Evolutionary conservation across 495 filamentous ascomycete genomes (phyloP).

Genomic region (Talaromyces nanjingensis): DNA sequence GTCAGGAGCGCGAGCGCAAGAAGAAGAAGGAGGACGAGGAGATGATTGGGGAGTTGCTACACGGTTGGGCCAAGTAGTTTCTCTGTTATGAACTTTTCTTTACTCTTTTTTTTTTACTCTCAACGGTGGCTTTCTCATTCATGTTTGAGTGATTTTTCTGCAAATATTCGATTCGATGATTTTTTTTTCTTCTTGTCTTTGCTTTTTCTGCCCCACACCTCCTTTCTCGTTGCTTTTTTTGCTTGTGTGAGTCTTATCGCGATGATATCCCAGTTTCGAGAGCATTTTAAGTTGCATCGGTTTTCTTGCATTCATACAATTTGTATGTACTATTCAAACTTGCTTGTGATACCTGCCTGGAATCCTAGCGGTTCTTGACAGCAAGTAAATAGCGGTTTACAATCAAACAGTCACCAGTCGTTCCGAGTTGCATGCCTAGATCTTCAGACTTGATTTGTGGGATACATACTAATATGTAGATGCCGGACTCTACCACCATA

Average conservation of each 20-base stretch:
- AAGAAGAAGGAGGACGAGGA: constrained; percentile 7
- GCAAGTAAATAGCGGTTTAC: not conserved
- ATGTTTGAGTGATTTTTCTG: not conserved
- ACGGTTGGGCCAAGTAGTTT: constrained; percentile 4
- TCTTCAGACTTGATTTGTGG: not conserved
- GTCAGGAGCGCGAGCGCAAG: constrained; percentile 1
- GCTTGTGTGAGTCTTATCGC: constrained; percentile 1
- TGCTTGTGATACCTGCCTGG: not conserved
- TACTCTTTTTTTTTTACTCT: not conserved
- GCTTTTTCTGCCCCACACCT: not conserved
- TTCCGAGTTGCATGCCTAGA: not conserved
- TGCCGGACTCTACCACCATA: no score
- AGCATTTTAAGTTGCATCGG: not conserved
- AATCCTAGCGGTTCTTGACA: not conserved
- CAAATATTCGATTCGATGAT: not conserved
- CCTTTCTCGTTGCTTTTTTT: not conserved
- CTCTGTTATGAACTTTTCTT: not conserved
- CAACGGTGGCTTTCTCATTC: not conserved
- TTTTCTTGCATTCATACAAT: not conserved
- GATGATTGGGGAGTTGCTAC: constrained; percentile 4
- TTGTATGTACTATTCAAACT: not conserved
- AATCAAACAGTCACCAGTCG: not conserved
- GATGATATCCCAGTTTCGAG: constrained; percentile 2
- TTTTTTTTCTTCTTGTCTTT: not conserved
- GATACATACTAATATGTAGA: no score